phyloP scores from a whole-genome alignment of 257 asterid species.

The Fraxinus americana region DNA sequence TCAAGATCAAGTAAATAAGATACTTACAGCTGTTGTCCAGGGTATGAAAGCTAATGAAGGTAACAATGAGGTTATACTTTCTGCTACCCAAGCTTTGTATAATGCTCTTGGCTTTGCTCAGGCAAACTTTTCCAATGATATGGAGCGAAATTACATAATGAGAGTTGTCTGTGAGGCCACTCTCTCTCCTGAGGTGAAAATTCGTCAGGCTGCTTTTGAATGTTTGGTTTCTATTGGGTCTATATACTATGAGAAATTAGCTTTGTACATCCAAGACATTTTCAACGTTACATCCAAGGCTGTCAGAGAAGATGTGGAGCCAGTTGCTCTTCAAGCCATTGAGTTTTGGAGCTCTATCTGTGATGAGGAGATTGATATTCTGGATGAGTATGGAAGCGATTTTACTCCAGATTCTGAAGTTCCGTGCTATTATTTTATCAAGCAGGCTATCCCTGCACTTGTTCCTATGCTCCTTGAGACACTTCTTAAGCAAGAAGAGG shows the following conservation, averaged over 20 bases:
- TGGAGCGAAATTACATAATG: slow-evolving; percentile 9
- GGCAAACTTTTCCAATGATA: neutral
- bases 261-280: neutral
- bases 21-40: too few species aligned
- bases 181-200: neutral
- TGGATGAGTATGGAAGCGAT: neutral
- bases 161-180: slow-evolving; percentile 9
- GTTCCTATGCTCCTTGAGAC: slow-evolving; percentile 17
- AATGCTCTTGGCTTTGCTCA: slow-evolving; percentile 7
- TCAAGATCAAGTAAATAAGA: too few species aligned
- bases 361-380: slow-evolving; percentile 7
- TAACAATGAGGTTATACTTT: too few species aligned
- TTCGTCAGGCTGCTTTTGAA: slow-evolving; percentile 6
- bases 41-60: too few species aligned
- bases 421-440: neutral
- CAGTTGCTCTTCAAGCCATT: slow-evolving; percentile 12
- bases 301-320: slow-evolving; percentile 6
- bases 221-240: slow-evolving; percentile 4
- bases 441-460: slow-evolving; percentile 14
- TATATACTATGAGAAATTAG: slow-evolving; percentile 1
- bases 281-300: neutral
- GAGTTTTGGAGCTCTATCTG: slow-evolving; percentile 19
- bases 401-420: slow-evolving; percentile 2
- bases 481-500: slow-evolving; percentile 8
- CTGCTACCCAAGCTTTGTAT: neutral